A percentile compares a stretch with the other conserved stretches of the same genome.
These are phyloP conservation scores for Coniella lustricola DNA, from an alignment of 2,329 filamentous ascomycete species.

Conservation along the genomic window DNA sequence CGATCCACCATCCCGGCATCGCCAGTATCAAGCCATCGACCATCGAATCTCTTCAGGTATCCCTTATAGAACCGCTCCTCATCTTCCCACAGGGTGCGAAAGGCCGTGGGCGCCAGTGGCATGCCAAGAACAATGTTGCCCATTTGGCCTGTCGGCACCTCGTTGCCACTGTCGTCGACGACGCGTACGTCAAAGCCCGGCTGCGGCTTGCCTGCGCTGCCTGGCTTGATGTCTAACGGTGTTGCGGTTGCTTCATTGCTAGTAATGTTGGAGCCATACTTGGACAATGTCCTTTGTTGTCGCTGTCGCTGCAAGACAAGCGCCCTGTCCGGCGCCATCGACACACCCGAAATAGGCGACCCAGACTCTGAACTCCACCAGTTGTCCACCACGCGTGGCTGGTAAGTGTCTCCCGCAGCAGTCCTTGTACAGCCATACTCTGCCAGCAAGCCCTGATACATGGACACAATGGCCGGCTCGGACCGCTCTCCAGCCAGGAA, in stretches of 20 bases:
- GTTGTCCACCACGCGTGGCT: constrained; percentile 42
- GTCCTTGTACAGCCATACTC: constrained; percentile 53
- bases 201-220: constrained; percentile 84
- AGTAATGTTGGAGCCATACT: constrained; percentile 34
- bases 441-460: constrained; percentile 68
- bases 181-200: constrained; percentile 83
- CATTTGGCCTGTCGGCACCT: constrained; percentile 67
- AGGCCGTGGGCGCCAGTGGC: constrained; percentile 78
- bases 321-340: constrained; percentile 45
- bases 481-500: constrained; percentile 88
- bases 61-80: constrained; percentile 78
- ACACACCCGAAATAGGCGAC: constrained; percentile 51
- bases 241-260: no score
- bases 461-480: constrained; percentile 75
- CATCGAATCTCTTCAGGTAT: constrained; percentile 75
- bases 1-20: constrained; percentile 81
- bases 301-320: neutral
- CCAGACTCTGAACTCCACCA: constrained; percentile 57
- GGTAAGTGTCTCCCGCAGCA: constrained; percentile 42
- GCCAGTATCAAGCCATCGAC: constrained; percentile 83
- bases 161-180: constrained; percentile 72
- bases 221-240: constrained; percentile 64
- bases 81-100: constrained; percentile 80
- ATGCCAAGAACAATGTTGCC: constrained; percentile 84
- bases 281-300: neutral